Percentiles rank a stretch among this genome's conserved stretches.
Evolutionary conservation across 768 basidiomycete genomes (phyloP).

Genomic region (Mycena olivaceomarginata): DNA sequence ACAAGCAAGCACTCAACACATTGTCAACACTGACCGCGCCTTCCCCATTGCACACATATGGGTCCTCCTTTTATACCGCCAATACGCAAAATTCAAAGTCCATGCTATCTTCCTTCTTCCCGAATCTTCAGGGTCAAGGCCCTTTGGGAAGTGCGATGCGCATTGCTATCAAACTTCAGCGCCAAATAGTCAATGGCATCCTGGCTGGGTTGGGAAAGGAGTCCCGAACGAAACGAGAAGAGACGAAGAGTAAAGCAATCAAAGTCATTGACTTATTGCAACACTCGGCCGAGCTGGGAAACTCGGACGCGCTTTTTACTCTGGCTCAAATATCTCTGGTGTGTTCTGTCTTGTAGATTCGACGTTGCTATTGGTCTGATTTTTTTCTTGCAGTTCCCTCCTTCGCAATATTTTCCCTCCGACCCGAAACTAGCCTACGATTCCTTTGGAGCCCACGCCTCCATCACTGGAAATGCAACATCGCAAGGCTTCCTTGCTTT

Average conservation of each 20-base stretch:
- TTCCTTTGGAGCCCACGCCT: constrained; percentile 79
- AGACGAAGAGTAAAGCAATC: constrained; percentile 81
- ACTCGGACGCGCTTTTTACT: constrained; percentile 82
- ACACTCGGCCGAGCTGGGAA: constrained; percentile 88
- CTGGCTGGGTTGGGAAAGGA: constrained; percentile 63
- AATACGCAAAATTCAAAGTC: constrained; percentile 64
- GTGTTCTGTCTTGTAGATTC: constrained; percentile 47
- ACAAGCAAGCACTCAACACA: constrained; percentile 84
- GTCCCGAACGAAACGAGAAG: constrained; percentile 78
- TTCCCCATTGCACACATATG: constrained; percentile 73
- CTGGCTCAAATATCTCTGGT: constrained; percentile 83
- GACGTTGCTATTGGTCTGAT: neutral
- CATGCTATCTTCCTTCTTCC: constrained; percentile 79
- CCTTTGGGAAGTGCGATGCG: constrained; percentile 84
- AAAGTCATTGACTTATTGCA: constrained; percentile 89
- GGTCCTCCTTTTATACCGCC: constrained; percentile 68
- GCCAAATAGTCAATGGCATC: constrained; percentile 70
- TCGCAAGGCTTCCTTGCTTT: constrained; percentile 93
- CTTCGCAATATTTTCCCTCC: constrained; percentile 77
- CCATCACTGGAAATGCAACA: constrained; percentile 86
- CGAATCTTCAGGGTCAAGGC: constrained; percentile 85
- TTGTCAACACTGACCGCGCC: constrained; percentile 79
- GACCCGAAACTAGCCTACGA: constrained; percentile 80
- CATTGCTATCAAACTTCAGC: constrained; percentile 79
- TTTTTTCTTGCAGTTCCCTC: constrained; percentile 75